Conservation (phyloP, 257 asterid genomes). For the Galeopsis tetrahit region DNA sequence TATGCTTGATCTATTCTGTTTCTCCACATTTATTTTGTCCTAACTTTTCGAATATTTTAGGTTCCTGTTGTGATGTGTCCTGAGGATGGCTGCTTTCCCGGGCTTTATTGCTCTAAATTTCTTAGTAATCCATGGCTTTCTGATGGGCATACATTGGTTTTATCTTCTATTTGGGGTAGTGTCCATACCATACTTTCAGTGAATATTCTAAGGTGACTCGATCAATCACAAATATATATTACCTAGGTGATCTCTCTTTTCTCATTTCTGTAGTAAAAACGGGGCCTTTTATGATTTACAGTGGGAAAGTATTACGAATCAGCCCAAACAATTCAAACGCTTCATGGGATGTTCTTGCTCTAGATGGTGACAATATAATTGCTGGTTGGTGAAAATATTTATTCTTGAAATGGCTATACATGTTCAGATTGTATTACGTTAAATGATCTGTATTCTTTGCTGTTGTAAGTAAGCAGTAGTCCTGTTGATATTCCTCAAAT, state of each 20-base stretch:
- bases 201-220: slow-evolving; percentile 65
- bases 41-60: slow-evolving; percentile 44
- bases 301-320: slow-evolving; percentile 74
- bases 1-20: slow-evolving; percentile 16
- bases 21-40: slow-evolving; percentile 14
- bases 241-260: slow-evolving; percentile 27
- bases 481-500: slow-evolving; percentile 72
- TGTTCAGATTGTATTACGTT: slow-evolving; percentile 25
- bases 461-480: slow-evolving; percentile 73
- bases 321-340: slow-evolving; percentile 65
- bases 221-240: slow-evolving; percentile 23
- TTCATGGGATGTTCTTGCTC: slow-evolving; percentile 78
- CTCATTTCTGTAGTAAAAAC: not conserved
- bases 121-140: slow-evolving; percentile 84
- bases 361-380: slow-evolving; percentile 69
- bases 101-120: slow-evolving; percentile 61
- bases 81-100: slow-evolving; percentile 84
- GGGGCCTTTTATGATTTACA: slow-evolving; percentile 40
- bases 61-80: slow-evolving; percentile 85
- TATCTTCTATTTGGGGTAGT: slow-evolving; percentile 89
- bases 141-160: slow-evolving; percentile 75
- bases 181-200: slow-evolving; percentile 65
- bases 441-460: slow-evolving; percentile 26
- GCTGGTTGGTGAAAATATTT: slow-evolving; percentile 53
- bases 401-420: slow-evolving; percentile 19